Evolutionary conservation across 2,329 filamentous ascomycete species (phyloP), one percentile per base, ranked within the genome.

Genomic region (Colletotrichum magnum): DNA sequence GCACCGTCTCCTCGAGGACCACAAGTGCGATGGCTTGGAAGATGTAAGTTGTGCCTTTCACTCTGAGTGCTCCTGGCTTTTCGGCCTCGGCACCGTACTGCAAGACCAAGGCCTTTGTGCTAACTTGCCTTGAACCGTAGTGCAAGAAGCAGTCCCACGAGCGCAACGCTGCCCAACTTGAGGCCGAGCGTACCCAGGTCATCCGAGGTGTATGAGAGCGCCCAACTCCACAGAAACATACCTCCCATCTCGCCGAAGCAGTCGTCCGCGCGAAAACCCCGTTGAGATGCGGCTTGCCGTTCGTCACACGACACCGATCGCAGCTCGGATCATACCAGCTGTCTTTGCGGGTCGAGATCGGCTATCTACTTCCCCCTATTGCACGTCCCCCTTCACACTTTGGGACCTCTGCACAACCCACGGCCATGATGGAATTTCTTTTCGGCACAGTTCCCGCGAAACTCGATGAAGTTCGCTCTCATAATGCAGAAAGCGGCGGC

Each of bases 141-240:
- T 98, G 95, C 88, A 97, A 98, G 88, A 96, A 97, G 86, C 94
- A 97, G 81, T 95, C 94, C 56, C 94, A 97, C 82, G 94, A 97
- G 80, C 91, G 94, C 74, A 99, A 99, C 80, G 93, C 94, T 69
- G 93, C 94, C 73, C 95, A 97, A 84, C 86, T 99, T 78, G 94
- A 98, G 82, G 90, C 91, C 67, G 95, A 99, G 87, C 89, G 95
- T 78, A 99, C 96, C 54, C 92, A 95, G 72, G 94, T 97, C 76
- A 96, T 98, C 84, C 95, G 93, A 83, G 95, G 95, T 71, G 92
- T 97, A 80, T 97, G 88, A 82, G 39, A n/a, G 24, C 21, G 45
- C 24, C 24, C 41, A 2, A 15, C 45, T 7, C 18, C 28, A 9
- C 41, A 21, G 5, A 59, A 2, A 16, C 21, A 45, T 41, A 32